phyloP scores from a whole-genome alignment of 164 flowering plant species.

The Vitis vinifera region DNA sequence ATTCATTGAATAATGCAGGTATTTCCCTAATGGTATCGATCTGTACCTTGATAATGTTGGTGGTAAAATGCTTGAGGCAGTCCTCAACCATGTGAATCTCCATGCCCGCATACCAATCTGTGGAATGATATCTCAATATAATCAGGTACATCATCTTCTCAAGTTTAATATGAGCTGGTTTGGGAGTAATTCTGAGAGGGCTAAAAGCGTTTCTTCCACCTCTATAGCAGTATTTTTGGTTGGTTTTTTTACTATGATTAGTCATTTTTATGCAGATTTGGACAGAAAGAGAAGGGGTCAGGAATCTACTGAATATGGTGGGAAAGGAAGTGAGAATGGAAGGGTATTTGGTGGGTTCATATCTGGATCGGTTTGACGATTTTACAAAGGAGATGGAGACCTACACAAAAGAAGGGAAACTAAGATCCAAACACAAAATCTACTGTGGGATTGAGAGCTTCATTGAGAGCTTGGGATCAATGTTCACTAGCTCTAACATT shows the following conservation, averaged over 20 bases:
- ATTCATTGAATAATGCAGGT: conserved; percentile 16
- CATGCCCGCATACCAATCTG: conserved; percentile 39
- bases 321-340: conserved; percentile 51
- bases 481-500: no score
- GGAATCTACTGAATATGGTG: conserved; percentile 49
- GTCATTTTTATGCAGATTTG: conserved; percentile 23
- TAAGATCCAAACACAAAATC: no score
- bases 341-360: conserved; percentile 41
- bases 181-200: no score
- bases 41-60: conserved; percentile 50
- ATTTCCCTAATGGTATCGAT: conserved; percentile 54
- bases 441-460: no score
- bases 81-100: conserved; percentile 34
- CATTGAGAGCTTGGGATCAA: no score
- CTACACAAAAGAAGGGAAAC: no score
- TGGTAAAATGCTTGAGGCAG: conserved; percentile 52
- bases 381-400: conserved; percentile 11
- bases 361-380: conserved; percentile 32
- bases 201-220: no score
- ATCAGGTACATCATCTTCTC: conserved; percentile 24
- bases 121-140: conserved; percentile 55
- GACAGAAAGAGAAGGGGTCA: conserved; percentile 48
- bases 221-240: no score
- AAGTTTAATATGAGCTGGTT: no score
- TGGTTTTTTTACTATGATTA: no score